These are phyloP conservation scores for Candida nemodendra DNA, from an alignment of 805 yeast genomes.

Conservation along the genomic window DNA sequence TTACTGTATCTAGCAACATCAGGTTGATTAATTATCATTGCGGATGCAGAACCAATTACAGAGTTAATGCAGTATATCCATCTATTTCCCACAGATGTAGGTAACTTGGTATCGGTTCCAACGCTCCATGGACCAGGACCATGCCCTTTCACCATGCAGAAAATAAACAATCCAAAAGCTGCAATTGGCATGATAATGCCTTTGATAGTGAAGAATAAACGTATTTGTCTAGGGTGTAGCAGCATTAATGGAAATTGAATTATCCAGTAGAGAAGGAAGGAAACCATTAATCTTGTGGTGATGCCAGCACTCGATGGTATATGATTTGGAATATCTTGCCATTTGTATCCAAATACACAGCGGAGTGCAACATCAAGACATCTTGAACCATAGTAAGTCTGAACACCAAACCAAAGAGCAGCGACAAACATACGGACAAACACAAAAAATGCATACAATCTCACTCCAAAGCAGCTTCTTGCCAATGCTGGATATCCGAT, in stretches of 20 bases:
- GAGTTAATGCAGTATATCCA: conserved; percentile 24
- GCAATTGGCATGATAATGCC: conserved; percentile 20
- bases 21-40: conserved; percentile 30
- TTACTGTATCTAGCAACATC: conserved; percentile 28
- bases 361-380: conserved; percentile 32
- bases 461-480: conserved; percentile 37
- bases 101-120: conserved; percentile 5
- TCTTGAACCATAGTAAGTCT: conserved; percentile 37
- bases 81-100: conserved; percentile 12
- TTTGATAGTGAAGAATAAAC: conserved; percentile 20
- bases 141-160: conserved; percentile 20
- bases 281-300: conserved; percentile 17
- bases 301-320: conserved; percentile 19
- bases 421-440: conserved; percentile 37
- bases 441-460: conserved; percentile 35
- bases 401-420: conserved; percentile 40
- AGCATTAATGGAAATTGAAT: conserved; percentile 22
- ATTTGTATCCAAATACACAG: conserved; percentile 21
- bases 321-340: conserved; percentile 17
- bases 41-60: conserved; percentile 24
- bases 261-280: conserved; percentile 22
- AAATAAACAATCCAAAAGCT: conserved; percentile 20
- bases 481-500: conserved; percentile 39
- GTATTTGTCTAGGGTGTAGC: conserved; percentile 18
- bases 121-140: conserved; percentile 19